Evolutionary conservation across 2,329 filamentous ascomycete genomes (phyloP).

Genomic region (Alternaria tenuissima): DNA sequence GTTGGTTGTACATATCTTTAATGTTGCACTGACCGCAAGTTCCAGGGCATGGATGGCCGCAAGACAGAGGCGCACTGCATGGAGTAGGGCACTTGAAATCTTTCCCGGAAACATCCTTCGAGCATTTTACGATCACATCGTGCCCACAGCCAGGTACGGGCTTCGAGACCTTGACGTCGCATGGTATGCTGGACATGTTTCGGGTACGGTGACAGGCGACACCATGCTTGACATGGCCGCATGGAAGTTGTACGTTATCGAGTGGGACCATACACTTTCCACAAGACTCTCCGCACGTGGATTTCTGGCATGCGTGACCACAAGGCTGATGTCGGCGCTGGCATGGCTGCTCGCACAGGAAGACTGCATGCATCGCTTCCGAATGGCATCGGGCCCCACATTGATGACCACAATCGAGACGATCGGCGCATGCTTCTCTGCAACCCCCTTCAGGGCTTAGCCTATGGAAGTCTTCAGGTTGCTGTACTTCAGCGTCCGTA

Average conservation of each 20-base stretch:
- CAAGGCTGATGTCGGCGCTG: constrained; percentile 34
- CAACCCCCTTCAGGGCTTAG: constrained; percentile 47
- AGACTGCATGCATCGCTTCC: constrained; percentile 36
- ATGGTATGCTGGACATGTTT: constrained; percentile 53
- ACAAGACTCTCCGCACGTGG: constrained; percentile 41
- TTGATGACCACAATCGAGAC: constrained; percentile 41
- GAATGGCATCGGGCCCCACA: constrained; percentile 45
- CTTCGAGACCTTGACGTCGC: constrained; percentile 57
- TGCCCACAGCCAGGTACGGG: constrained; percentile 66
- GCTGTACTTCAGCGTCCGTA: constrained; percentile 29
- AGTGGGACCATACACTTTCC: constrained; percentile 30
- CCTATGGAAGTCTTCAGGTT: constrained; percentile 40
- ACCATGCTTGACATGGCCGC: constrained; percentile 34
- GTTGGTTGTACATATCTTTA: constrained; percentile 34
- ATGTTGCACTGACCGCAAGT: constrained; percentile 61
- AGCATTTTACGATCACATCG: constrained; percentile 60
- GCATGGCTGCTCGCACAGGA: constrained; percentile 37
- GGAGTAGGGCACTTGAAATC: constrained; percentile 58
- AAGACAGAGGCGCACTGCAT: constrained; percentile 60
- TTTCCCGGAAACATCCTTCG: constrained; percentile 52
- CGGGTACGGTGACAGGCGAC: constrained; percentile 21
- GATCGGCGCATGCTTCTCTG: constrained; percentile 26
- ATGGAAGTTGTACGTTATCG: constrained; percentile 36
- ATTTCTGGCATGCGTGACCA: constrained; percentile 39
- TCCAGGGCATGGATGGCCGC: constrained; percentile 66